Evolutionary conservation across 1,139 yeast genomes (phyloP).

Genomic region (Zhuliangozyma blackwelliae): DNA sequence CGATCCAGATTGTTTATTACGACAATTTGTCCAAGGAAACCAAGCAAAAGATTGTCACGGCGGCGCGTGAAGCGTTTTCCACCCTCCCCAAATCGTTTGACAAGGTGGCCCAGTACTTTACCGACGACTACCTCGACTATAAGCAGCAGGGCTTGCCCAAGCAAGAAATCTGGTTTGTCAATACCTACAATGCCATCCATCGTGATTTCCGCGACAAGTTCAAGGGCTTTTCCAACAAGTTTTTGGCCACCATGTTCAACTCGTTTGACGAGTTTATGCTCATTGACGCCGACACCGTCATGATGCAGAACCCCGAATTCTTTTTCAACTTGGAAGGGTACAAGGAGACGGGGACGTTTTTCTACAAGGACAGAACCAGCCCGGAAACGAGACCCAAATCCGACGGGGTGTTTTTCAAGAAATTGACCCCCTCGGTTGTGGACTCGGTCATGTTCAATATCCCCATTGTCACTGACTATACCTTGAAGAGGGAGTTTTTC

Average conservation of each 20-base stretch:
- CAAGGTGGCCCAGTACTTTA: conserved; percentile 19
- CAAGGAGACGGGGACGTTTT: conserved; percentile 35
- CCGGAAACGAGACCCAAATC: conserved; percentile 25
- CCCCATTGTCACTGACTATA: conserved; percentile 28
- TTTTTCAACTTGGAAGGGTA: conserved; percentile 39
- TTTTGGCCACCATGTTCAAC: conserved; percentile 46
- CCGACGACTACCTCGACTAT: conserved; percentile 18
- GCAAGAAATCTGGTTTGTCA: conserved; percentile 43
- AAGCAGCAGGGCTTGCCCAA: conserved; percentile 27
- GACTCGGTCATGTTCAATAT: conserved; percentile 32
- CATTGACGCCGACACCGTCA: conserved; percentile 49
- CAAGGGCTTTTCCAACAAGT: conserved; percentile 43
- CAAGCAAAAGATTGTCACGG: conserved; percentile 19
- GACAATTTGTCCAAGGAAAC: conserved; percentile 20
- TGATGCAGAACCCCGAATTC: conserved; percentile 31
- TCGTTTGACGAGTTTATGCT: conserved; percentile 48
- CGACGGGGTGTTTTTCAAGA: conserved; percentile 30
- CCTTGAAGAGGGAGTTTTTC: conserved; percentile 28
- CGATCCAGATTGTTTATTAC: conserved; percentile 32
- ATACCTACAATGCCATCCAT: conserved; percentile 31
- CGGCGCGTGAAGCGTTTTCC: conserved; percentile 20
- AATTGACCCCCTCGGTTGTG: conserved; percentile 35
- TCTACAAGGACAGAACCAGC: conserved; percentile 47
- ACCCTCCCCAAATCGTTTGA: conserved; percentile 22
- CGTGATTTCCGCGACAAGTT: conserved; percentile 24